Base-by-base conservation (phyloP, 1,284 basidiomycete species). In the Ceratobasidium sp. region DNA sequence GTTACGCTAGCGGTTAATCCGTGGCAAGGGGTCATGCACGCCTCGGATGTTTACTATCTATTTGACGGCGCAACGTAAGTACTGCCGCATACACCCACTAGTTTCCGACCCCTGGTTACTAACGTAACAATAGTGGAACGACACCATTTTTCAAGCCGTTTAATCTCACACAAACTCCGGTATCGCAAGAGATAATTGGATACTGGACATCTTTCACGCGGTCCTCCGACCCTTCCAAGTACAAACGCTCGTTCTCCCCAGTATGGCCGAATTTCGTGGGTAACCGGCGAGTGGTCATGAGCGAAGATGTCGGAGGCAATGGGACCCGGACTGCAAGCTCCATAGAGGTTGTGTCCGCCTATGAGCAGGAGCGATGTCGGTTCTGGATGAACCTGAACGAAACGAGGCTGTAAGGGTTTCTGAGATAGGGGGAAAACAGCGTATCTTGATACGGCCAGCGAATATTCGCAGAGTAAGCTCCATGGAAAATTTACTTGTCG, bases 121-220 rank as follows among this genome's bases (percentile, higher is more conserved):
- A 74, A 82, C 79, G 28, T 73, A 81, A 1, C 76, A 84, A 83
- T 74, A 84, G 73, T 47, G 81, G 74, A 6, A 32, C 47, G 46
- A 23, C 18, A n/a, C 76, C 23, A 14, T 50, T 35, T 9, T 63
- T 61, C 44, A 18, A 54, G 3, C 14, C 30, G 26, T 44, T 70
- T 44, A 72, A 73, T 50, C 3, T 58, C 11, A 84, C 83, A 32
- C 84, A 85, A 77, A 75, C 78, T 9, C 73, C 77, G 2, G 78
- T 86, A 6, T 80, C 83, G 4, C 74, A 78, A 55, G 82, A 85
- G 75, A 82, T 83, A 16, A 83, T 85, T 46, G 81, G 79, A 11
- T 85, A 82, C 74, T 86, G 85, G 85, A 83, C 84, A 14, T 85
- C 84, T 1, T 84, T 85, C 74, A 79, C 78, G 1, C 77, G 80